These are phyloP conservation scores for Ceratobasidium sp. DNA, from an alignment of 1,284 basidiomycete species.

Conservation along the genomic window DNA sequence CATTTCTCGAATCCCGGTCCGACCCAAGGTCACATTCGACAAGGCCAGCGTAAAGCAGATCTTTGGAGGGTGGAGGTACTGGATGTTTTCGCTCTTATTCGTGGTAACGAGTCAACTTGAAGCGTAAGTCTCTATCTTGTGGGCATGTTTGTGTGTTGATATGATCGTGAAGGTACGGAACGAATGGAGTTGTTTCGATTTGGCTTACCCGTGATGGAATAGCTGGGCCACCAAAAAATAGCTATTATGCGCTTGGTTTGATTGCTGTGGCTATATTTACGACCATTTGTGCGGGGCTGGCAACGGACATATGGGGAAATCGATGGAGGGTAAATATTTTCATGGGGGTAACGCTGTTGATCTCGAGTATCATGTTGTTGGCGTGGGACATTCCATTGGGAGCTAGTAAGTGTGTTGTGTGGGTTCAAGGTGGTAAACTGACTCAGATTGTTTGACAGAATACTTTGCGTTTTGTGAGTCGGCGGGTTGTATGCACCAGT, in stretches of 20 bases:
- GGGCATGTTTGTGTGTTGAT: too few relatives aligned
- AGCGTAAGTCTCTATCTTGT: slow-evolving; percentile 14
- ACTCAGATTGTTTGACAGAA: neutral
- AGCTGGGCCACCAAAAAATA: slow-evolving; percentile 24
- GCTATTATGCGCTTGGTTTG: slow-evolving; percentile 33
- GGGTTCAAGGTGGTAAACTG: neutral
- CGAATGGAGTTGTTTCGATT: slow-evolving; percentile 29
- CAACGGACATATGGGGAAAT: slow-evolving; percentile 26
- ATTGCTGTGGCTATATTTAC: slow-evolving; percentile 33
- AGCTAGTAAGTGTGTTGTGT: slow-evolving; percentile 1
- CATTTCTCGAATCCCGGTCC: neutral
- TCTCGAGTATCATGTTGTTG: slow-evolving; percentile 31
- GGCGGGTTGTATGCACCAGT: neutral
- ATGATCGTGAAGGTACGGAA: slow-evolving; percentile 1
- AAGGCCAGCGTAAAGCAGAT: slow-evolving; percentile 3
- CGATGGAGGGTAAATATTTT: slow-evolving; percentile 33
- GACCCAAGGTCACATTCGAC: slow-evolving; percentile 12
- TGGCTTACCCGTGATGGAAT: slow-evolving; percentile 24
- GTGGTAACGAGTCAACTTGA: slow-evolving; percentile 25
- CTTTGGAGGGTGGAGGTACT: slow-evolving; percentile 27
- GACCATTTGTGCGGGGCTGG: slow-evolving; percentile 14
- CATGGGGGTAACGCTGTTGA: slow-evolving; percentile 26
- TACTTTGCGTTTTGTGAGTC: slow-evolving; percentile 35
- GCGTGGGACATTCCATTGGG: slow-evolving; percentile 34
- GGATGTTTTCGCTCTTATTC: slow-evolving; percentile 34